Percentiles rank a stretch among this genome's conserved stretches.
phyloP scores from a whole-genome alignment of 1,284 basidiomycete species.

The Boletellus deceptivus region DNA sequence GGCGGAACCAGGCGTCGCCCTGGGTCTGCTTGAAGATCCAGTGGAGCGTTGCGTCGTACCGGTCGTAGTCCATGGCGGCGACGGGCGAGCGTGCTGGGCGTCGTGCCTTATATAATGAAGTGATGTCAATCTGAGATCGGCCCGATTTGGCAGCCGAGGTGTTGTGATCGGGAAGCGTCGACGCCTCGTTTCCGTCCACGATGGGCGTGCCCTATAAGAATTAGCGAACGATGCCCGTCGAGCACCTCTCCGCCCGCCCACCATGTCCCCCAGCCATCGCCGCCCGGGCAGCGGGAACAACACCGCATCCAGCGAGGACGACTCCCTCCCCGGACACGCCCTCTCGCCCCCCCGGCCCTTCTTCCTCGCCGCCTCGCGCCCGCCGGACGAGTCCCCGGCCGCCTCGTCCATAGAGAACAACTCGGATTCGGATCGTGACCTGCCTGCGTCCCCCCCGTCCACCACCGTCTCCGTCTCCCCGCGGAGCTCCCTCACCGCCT shows the following conservation, averaged over 20 bases:
- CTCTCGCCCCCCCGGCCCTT: conserved; percentile 24
- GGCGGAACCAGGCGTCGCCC: conserved; percentile 58
- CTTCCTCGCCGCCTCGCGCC: conserved; percentile 21
- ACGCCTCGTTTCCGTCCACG: conserved; percentile 5
- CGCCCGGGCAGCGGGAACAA: conserved; percentile 14
- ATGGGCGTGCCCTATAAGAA: conserved; percentile 2
- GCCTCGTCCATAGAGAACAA: conserved; percentile 20
- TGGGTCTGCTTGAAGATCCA: conserved; percentile 49
- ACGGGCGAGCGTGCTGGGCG: too few relatives aligned
- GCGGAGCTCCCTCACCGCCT: conserved; percentile 11
- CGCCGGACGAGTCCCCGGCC: conserved; percentile 15
- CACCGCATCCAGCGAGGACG: conserved; percentile 30
- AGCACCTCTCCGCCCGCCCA: neutral
- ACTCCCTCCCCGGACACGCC: conserved; percentile 21
- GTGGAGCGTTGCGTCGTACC: conserved; percentile 37
- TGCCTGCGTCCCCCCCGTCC: conserved; percentile 6
- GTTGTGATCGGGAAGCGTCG: neutral
- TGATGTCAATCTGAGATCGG: conserved; percentile 19
- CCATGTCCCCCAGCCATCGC: conserved; percentile 15
- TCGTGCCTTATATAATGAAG: conserved; percentile 12
- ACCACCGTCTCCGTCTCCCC: conserved; percentile 13
- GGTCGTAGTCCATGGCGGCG: conserved; percentile 36
- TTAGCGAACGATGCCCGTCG: neutral
- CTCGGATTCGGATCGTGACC: conserved; percentile 28
- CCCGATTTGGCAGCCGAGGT: conserved; percentile 10